phyloP scores from a whole-genome alignment of 2,329 filamentous ascomycete species.

The Torrubiella hemipterigena region DNA sequence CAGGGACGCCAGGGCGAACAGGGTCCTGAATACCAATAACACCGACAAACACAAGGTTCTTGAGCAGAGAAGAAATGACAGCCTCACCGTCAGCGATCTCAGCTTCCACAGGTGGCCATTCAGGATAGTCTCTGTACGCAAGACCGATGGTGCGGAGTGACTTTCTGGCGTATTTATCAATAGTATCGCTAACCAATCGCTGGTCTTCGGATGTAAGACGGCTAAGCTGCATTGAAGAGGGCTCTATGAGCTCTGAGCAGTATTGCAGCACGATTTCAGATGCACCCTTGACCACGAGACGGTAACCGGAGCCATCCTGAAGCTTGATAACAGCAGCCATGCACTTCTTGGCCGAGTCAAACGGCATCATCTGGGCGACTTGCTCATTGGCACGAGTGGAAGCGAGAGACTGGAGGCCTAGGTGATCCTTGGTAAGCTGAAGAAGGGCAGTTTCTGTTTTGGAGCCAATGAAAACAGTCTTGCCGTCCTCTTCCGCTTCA shows the following conservation, averaged over 20 bases:
- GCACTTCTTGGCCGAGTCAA: slow-evolving; percentile 42
- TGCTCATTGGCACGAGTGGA: slow-evolving; percentile 33
- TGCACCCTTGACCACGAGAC: slow-evolving; percentile 42
- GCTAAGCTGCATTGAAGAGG: slow-evolving; percentile 35
- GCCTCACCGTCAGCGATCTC: slow-evolving; percentile 49
- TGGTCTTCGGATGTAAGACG: slow-evolving; percentile 42
- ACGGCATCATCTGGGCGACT: slow-evolving; percentile 38
- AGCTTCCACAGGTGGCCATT: slow-evolving; percentile 55
- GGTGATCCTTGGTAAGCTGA: slow-evolving; percentile 34
- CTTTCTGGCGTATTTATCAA: slow-evolving; percentile 45
- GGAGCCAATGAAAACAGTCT: slow-evolving; percentile 37
- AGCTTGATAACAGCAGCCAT: slow-evolving; percentile 43
- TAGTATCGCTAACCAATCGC: slow-evolving; percentile 39
- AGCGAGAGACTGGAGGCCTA: slow-evolving; percentile 34
- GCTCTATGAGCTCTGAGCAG: slow-evolving; percentile 26
- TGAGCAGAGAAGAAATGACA: slow-evolving; percentile 42
- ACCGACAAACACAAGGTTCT: slow-evolving; percentile 59
- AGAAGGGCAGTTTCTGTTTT: slow-evolving; percentile 46
- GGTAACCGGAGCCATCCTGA: slow-evolving; percentile 26
- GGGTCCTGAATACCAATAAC: slow-evolving; percentile 63
- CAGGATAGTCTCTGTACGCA: slow-evolving; percentile 60
- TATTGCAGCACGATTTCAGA: slow-evolving; percentile 41
- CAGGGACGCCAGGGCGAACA: slow-evolving; percentile 49
- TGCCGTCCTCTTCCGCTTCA: slow-evolving; percentile 33
- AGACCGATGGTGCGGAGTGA: slow-evolving; percentile 70